Percentiles rank a stretch among this genome's conserved stretches.
phyloP scores from a whole-genome alignment of 306 rosid genomes.

The Vigna nakashimae region DNA sequence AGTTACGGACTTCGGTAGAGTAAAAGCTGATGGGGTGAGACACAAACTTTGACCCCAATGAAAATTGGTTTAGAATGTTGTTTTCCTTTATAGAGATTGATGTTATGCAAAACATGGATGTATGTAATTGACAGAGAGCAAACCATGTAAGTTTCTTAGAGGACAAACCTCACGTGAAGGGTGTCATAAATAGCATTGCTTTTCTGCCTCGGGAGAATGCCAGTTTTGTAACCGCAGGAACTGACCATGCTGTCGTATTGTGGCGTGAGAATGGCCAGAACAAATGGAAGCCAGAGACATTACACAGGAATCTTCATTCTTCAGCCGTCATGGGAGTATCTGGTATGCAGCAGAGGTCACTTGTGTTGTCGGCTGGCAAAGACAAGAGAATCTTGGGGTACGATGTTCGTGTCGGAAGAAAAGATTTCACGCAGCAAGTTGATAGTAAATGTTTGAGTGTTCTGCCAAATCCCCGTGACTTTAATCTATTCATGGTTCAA shows the following conservation, averaged over 20 bases:
- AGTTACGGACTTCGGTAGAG: conserved; percentile 55
- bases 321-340: conserved; percentile 93
- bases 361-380: conserved; percentile 76
- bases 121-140: conserved; percentile 57
- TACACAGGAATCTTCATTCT: conserved; percentile 71
- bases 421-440: conserved; percentile 70
- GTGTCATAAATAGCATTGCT: conserved; percentile 69
- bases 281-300: conserved; percentile 68
- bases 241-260: conserved; percentile 76
- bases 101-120: conserved; percentile 30
- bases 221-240: conserved; percentile 76
- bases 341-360: conserved; percentile 73
- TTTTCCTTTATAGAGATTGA: conserved; percentile 15
- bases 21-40: conserved; percentile 55
- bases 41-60: too few relatives aligned
- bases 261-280: conserved; percentile 70
- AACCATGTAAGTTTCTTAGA: conserved; percentile 63
- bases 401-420: conserved; percentile 56
- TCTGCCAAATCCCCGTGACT: conserved; percentile 82
- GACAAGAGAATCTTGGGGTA: conserved; percentile 83
- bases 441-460: conserved; percentile 88
- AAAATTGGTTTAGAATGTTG: neutral
- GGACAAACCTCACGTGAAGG: conserved; percentile 79
- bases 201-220: conserved; percentile 75
- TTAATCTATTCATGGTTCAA: conserved; percentile 90